phyloP scores from a whole-genome alignment of 2,329 filamentous ascomycete species.

The Penicillium brevicompactum region DNA sequence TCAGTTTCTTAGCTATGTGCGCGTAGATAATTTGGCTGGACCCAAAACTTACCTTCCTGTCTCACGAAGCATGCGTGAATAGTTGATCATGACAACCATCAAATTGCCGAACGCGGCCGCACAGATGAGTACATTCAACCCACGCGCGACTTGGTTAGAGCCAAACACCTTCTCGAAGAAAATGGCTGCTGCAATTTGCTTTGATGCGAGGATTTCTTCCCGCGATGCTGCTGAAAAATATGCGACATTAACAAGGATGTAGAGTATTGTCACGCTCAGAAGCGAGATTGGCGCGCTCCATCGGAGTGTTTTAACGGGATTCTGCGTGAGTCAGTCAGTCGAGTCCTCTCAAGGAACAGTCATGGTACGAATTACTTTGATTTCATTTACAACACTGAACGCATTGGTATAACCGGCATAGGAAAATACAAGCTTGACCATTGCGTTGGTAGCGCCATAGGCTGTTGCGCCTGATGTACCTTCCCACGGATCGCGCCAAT shows the following conservation, averaged over 20 bases:
- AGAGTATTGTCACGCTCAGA: conserved; percentile 55
- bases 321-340: conserved; percentile 32
- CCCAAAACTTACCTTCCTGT: conserved; percentile 50
- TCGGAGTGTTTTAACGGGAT: conserved; percentile 59
- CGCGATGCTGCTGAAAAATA: conserved; percentile 62
- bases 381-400: conserved; percentile 64
- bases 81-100: conserved; percentile 57
- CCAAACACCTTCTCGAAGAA: conserved; percentile 64
- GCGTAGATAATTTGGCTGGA: neutral
- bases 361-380: conserved; percentile 42
- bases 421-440: conserved; percentile 62
- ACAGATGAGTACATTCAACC: conserved; percentile 59
- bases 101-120: conserved; percentile 62
- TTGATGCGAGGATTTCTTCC: conserved; percentile 53
- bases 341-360: neutral
- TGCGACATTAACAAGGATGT: conserved; percentile 62
- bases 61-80: conserved; percentile 61
- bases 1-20: neutral
- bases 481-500: conserved; percentile 59
- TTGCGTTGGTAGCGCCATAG: conserved; percentile 56
- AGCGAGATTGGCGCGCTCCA: conserved; percentile 54
- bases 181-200: conserved; percentile 57
- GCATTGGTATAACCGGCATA: conserved; percentile 62
- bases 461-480: conserved; percentile 48
- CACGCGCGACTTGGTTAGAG: conserved; percentile 49